A percentile compares a stretch with the other conserved stretches of the same genome.
These are phyloP conservation scores for Saccharomycopsis sp. DNA, from an alignment of 805 yeast genomes.

Conservation along the genomic window DNA sequence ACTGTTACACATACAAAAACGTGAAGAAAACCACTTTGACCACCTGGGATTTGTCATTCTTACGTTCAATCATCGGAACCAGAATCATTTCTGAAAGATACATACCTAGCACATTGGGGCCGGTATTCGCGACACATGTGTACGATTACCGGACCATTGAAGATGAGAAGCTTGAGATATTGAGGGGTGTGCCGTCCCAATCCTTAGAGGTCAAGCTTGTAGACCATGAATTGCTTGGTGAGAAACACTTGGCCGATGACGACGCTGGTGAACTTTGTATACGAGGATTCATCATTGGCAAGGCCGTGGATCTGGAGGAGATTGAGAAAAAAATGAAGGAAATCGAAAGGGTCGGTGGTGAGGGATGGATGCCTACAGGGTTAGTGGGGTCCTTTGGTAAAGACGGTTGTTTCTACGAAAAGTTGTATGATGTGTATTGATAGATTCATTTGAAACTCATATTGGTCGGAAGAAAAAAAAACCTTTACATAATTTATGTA, in stretches of 20 bases:
- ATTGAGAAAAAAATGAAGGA: slow-evolving; percentile 10
- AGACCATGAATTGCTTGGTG: slow-evolving; percentile 16
- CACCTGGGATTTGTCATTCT: slow-evolving; percentile 5
- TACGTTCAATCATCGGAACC: slow-evolving; percentile 14
- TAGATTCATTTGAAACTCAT: not conserved
- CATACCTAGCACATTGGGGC: slow-evolving; percentile 11
- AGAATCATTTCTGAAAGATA: slow-evolving; percentile 16
- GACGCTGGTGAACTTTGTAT: slow-evolving; percentile 19
- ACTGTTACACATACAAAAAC: slow-evolving; percentile 4
- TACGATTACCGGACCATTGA: slow-evolving; percentile 18
- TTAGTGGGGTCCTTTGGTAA: slow-evolving; percentile 17
- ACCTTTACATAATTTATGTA: no score
- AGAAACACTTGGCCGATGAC: slow-evolving; percentile 14
- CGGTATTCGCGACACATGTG: slow-evolving; percentile 16
- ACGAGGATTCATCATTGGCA: slow-evolving; percentile 20
- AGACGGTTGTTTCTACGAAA: slow-evolving; percentile 22
- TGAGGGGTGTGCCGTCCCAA: slow-evolving; percentile 18
- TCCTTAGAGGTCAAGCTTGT: slow-evolving; percentile 17
- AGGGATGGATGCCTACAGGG: slow-evolving; percentile 22
- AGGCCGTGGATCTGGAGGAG: slow-evolving; percentile 11
- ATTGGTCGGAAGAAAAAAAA: not conserved
- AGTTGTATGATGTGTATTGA: slow-evolving; percentile 7
- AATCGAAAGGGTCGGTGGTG: slow-evolving; percentile 17
- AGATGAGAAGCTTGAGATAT: slow-evolving; percentile 1
- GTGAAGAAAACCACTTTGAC: slow-evolving; percentile 1